Conservation (phyloP, 2,329 filamentous ascomycete genomes). For the Pseudopithomyces maydicus region DNA sequence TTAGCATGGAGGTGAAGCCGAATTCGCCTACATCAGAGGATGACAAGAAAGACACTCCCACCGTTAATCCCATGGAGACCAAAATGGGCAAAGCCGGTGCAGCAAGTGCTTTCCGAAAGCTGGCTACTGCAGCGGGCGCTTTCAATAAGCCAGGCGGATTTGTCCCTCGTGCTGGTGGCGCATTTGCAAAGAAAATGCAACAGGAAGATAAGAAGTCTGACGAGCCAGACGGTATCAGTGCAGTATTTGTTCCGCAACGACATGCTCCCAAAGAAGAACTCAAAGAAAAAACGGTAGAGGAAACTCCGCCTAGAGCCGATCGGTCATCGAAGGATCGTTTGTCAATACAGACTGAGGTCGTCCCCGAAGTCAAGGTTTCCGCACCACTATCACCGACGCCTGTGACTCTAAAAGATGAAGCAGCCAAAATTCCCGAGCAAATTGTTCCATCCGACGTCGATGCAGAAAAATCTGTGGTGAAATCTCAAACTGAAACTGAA, state of each 20-base stretch:
- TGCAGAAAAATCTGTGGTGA: conserved; percentile 25
- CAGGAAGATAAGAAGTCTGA: conserved; percentile 60
- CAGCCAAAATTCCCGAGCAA: conserved; percentile 42
- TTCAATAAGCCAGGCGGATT: conserved; percentile 78
- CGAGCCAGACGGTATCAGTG: conserved; percentile 86
- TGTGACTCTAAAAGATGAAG: conserved; percentile 20
- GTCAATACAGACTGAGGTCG: conserved; percentile 36
- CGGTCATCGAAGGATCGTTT: conserved; percentile 34
- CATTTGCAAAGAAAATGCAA: conserved; percentile 76
- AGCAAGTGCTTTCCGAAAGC: conserved; percentile 78
- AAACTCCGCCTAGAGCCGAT: conserved; percentile 27
- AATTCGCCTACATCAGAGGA: conserved; percentile 44
- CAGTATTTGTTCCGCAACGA: conserved; percentile 76
- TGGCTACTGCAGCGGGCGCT: conserved; percentile 65
- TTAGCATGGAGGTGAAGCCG: conserved; percentile 43
- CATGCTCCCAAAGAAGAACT: conserved; percentile 33
- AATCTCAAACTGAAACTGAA: conserved; percentile 44
- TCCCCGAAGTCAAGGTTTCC: conserved; percentile 43
- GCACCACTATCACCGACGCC: conserved; percentile 32
- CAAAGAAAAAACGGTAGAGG: conserved; percentile 32
- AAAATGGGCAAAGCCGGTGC: conserved; percentile 75
- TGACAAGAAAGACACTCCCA: conserved; percentile 66
- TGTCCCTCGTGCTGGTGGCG: conserved; percentile 86
- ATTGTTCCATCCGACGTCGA: conserved; percentile 31
- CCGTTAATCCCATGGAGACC: conserved; percentile 86